A percentile compares a stretch with the other conserved stretches of the same genome.
These are phyloP conservation scores for Diaporthe citriasiana DNA, from an alignment of 2,329 filamentous ascomycete genomes.

Conservation along the genomic window DNA sequence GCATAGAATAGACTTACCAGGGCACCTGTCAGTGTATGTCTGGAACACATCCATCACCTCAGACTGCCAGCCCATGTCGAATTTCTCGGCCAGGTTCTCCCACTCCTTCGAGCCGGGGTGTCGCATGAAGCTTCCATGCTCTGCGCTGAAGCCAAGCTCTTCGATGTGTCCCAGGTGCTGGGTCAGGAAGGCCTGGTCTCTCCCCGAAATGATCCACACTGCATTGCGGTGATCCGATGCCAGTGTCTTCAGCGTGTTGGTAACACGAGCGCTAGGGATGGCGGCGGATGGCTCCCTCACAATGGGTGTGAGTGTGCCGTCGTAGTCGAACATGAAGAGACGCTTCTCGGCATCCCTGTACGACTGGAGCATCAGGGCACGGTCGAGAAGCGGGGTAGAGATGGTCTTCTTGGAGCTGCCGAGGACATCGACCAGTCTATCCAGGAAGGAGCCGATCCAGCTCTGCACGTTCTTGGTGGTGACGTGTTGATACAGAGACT, in stretches of 20 bases:
- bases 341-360: conserved; percentile 84
- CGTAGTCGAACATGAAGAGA: conserved; percentile 99
- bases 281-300: conserved; percentile 92
- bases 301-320: conserved; percentile 95
- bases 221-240: conserved; percentile 85
- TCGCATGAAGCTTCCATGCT: conserved; percentile 96
- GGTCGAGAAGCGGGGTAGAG: conserved; percentile 86
- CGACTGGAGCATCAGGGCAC: conserved; percentile 76
- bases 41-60: conserved; percentile 89
- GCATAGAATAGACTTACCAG: conserved; percentile 69
- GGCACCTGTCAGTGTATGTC: conserved; percentile 87
- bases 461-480: conserved; percentile 86
- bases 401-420: conserved; percentile 81
- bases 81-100: conserved; percentile 88
- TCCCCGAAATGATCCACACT: conserved; percentile 98
- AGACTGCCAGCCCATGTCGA: conserved; percentile 93
- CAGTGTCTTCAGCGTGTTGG: conserved; percentile 83
- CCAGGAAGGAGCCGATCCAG: conserved; percentile 87
- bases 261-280: conserved; percentile 86
- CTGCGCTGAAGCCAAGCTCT: conserved; percentile 92
- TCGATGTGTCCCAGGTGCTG: conserved; percentile 94
- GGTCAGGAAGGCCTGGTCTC: conserved; percentile 91
- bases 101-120: conserved; percentile 82
- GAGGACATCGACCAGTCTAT: conserved; percentile 84
- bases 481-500: conserved; percentile 85